phyloP scores from a whole-genome alignment of 257 asterid genomes.

The Plantago major region DNA sequence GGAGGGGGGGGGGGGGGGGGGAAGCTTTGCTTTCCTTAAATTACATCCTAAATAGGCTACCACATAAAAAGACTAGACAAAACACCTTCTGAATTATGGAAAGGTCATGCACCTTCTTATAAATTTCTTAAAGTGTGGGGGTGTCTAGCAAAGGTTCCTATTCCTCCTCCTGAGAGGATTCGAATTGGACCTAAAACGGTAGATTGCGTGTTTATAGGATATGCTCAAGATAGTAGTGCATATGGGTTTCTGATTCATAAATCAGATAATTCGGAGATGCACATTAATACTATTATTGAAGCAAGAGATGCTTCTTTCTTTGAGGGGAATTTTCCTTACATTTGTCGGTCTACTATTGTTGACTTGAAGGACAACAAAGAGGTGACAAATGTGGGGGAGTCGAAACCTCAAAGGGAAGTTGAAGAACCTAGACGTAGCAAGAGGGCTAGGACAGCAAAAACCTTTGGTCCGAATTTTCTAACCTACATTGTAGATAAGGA shows the following conservation, averaged over 20 bases:
- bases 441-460: background rate
- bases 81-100: no score
- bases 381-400: no score
- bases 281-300: background rate
- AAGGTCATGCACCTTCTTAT: constrained; percentile 1
- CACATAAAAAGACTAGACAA: background rate
- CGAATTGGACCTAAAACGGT: background rate
- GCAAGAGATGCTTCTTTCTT: background rate
- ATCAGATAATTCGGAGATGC: background rate
- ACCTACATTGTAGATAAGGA: background rate
- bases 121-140: background rate
- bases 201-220: background rate
- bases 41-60: background rate
- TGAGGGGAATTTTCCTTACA: background rate
- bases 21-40: background rate
- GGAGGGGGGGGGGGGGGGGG: no score
- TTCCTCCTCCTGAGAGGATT: background rate
- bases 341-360: background rate
- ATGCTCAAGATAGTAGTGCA: no score
- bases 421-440: no score
- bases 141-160: background rate
- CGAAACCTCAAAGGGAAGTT: no score
- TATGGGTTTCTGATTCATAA: no score
- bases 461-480: background rate
- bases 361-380: no score